Conservation (phyloP, 768 basidiomycete genomes). For the Phanerochaete sordida region DNA sequence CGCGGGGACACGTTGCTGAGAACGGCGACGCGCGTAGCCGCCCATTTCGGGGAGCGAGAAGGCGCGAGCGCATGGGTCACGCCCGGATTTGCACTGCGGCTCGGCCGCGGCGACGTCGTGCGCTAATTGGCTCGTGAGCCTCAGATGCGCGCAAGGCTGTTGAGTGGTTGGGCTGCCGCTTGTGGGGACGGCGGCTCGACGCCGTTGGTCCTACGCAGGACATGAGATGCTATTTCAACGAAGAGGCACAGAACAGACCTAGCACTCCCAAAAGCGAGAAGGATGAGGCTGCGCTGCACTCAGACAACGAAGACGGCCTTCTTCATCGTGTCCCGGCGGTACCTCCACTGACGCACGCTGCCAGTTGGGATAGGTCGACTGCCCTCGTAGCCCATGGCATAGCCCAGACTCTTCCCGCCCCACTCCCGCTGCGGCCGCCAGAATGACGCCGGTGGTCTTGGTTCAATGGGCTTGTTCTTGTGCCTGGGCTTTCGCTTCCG, state of each 20-base stretch:
- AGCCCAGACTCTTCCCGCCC: conserved; percentile 27
- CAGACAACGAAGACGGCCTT: conserved; percentile 12
- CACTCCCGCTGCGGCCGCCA: conserved; percentile 24
- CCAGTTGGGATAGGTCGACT: conserved; percentile 23
- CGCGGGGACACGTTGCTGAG: neutral
- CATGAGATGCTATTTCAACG: too few relatives aligned
- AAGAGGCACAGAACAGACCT: too few relatives aligned
- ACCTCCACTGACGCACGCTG: conserved; percentile 12
- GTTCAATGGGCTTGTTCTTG: neutral
- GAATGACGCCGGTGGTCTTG: conserved; percentile 20
- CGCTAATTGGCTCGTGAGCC: too few relatives aligned
- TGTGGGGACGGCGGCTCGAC: too few relatives aligned
- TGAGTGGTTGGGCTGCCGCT: too few relatives aligned
- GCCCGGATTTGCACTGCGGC: too few relatives aligned
- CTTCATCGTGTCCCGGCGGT: conserved; percentile 22
- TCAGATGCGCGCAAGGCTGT: too few relatives aligned
- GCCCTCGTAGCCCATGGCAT: conserved; percentile 28
- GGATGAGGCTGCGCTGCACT: too few relatives aligned
- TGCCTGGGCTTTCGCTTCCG: conserved; percentile 7
- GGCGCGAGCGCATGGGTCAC: neutral
- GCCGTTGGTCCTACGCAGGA: too few relatives aligned
- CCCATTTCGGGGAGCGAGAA: neutral
- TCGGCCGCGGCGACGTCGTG: too few relatives aligned
- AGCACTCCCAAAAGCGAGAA: too few relatives aligned
- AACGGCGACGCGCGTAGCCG: neutral